Evolutionary conservation across 2,329 filamentous ascomycete species (phyloP), one percentile per base, ranked within the genome.

Genomic region (Exophiala aquamarina): DNA sequence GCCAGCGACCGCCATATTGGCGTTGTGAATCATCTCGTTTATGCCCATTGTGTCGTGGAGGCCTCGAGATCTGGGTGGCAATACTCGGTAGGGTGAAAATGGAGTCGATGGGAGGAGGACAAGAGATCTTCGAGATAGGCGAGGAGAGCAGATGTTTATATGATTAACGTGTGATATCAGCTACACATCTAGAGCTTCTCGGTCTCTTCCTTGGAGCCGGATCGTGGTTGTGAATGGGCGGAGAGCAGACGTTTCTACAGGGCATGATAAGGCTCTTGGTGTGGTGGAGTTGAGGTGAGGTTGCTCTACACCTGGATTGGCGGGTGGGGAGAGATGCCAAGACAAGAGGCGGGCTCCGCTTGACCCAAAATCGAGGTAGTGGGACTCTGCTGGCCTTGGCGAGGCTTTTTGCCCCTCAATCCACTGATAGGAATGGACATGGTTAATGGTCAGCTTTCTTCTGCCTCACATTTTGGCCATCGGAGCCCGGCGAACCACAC

Each of bases 1-100:
- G 54, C 70, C 71, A 51, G 86, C 87, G 57, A 90, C 77, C 50
- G 70, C 75, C 54, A 62, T 60, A 63, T 85, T 83, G 64, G 72
- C 60, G 3, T 61, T 71, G 11, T 80, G 66, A 43, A 73, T 61
- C 74, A 38, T 44, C 19, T 49, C 49, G 49, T 52, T 52, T 46
- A 37, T 18, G 21, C 49, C 35, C 35, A 37, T 37, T 4, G n/a
- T 21, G 35, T 18, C 32, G 32, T 7, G 14, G 32, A n/a, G 32
- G 32, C 32, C 14, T 34, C 17, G 32, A 34, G 6, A n/a, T 7
- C 17, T n/a, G 7, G 6, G n/a, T 14, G n/a, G 17, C 5, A 11
- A 26, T 6, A 11, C 6, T 26, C 23, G 23, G 6, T 26, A 11
- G 11, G 11, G 6, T 6, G 32, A 18, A 34, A 6, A 34, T n/a